These are phyloP conservation scores for Trichoderma harzianum DNA, from an alignment of 2,329 filamentous ascomycete species.

Conservation along the genomic window DNA sequence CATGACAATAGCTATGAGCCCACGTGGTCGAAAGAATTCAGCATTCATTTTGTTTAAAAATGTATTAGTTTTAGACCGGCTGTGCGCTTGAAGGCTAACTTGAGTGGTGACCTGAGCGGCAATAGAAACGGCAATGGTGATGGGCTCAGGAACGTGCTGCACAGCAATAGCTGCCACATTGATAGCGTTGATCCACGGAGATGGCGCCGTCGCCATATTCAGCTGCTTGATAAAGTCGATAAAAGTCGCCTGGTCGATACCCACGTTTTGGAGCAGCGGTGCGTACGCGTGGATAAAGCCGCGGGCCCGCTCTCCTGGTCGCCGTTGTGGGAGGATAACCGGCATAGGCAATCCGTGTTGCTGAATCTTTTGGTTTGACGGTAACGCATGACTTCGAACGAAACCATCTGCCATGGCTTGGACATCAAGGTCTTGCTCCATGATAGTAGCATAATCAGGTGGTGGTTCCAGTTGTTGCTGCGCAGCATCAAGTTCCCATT, in stretches of 20 bases:
- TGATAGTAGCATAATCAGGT: conserved; percentile 18
- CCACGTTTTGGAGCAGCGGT: conserved; percentile 43
- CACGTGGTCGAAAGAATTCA: conserved; percentile 54
- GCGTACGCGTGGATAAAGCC: conserved; percentile 54
- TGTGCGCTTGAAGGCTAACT: conserved; percentile 39
- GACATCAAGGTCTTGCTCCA: conserved; percentile 9
- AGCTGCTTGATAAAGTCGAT: conserved; percentile 47
- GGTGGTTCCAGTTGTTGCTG: conserved; percentile 16
- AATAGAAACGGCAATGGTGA: conserved; percentile 41
- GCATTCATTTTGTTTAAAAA: conserved; percentile 56
- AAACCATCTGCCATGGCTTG: conserved; percentile 12
- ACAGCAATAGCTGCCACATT: conserved; percentile 40
- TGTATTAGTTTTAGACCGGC: conserved; percentile 43
- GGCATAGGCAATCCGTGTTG: conserved; percentile 36
- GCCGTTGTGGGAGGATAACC: conserved; percentile 50
- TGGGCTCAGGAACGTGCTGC: conserved; percentile 37
- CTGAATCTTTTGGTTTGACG: background rate
- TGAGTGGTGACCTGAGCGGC: conserved; percentile 42
- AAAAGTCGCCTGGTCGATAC: conserved; percentile 47
- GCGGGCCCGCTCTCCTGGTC: conserved; percentile 44
- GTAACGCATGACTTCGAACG: conserved; percentile 11
- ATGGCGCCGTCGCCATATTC: conserved; percentile 38
- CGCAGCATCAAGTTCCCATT: conserved; percentile 20
- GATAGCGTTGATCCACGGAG: conserved; percentile 37
- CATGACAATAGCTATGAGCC: conserved; percentile 50